Conservation (phyloP, 306 rosid genomes). For the Sesbania bispinosa region DNA sequence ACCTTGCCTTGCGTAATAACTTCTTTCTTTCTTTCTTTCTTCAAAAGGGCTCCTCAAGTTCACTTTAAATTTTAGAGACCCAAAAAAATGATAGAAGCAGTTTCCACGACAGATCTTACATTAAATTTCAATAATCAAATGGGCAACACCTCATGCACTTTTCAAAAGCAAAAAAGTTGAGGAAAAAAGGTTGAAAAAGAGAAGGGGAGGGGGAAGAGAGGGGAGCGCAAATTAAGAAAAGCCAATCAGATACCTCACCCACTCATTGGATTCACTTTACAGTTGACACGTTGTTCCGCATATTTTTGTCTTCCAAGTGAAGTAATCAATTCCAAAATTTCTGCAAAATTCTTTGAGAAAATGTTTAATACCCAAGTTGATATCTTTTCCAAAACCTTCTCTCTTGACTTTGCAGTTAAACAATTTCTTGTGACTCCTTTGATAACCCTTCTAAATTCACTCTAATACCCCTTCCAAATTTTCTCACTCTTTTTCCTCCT, state of each 20-base stretch:
- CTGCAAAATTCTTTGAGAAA: conserved; percentile 17
- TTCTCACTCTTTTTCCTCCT: conserved; percentile 8
- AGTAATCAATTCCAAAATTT: conserved; percentile 27
- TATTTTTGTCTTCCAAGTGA: conserved; percentile 27
- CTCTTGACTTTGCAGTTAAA: conserved; percentile 18
- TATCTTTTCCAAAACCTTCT: conserved; percentile 21
- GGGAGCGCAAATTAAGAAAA: background rate
- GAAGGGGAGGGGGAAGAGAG: background rate
- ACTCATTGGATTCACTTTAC: conserved; percentile 31
- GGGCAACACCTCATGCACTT: background rate
- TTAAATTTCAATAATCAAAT: conserved; percentile 11
- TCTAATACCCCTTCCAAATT: background rate
- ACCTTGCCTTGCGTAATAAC: too few species aligned
- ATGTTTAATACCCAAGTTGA: background rate
- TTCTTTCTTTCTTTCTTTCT: background rate
- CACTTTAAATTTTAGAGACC: background rate
- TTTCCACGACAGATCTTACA: background rate
- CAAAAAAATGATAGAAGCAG: background rate
- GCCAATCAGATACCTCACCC: conserved; percentile 22
- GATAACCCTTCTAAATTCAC: conserved; percentile 12
- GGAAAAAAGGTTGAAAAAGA: background rate
- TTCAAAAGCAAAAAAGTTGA: conserved; percentile 4
- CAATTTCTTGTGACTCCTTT: conserved; percentile 20
- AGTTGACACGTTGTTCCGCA: conserved; percentile 21
- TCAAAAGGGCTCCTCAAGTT: background rate